Percentiles rank a stretch among this genome's conserved stretches.
These are phyloP conservation scores for Aurinia saxatilis DNA, from an alignment of 345 rosid species.

Conservation along the genomic window DNA sequence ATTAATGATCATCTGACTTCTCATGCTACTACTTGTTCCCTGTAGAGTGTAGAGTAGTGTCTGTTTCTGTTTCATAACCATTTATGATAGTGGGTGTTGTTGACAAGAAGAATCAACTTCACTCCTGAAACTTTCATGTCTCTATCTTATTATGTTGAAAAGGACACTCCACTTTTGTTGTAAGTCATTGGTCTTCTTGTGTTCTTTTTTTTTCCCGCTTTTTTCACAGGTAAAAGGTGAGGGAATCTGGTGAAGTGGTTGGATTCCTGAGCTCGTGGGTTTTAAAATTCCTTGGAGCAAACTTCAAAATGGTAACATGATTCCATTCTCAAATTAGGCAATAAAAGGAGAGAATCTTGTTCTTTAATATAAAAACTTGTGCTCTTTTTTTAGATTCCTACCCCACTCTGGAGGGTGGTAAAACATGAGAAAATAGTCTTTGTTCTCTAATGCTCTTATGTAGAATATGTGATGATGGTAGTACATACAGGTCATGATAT, in stretches of 20 bases:
- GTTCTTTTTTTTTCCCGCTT: neutral
- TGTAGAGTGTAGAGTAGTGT: too few species aligned
- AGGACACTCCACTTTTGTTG: constrained; percentile 1
- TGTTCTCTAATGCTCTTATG: neutral
- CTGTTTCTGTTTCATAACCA: neutral
- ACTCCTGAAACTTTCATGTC: neutral
- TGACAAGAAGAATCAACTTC: constrained; percentile 13
- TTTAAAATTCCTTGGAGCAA: constrained; percentile 13
- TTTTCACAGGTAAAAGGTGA: constrained; percentile 7
- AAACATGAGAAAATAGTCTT: constrained; percentile 9
- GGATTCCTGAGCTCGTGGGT: constrained; percentile 22
- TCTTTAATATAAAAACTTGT: constrained; percentile 11
- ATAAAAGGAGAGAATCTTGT: constrained; percentile 22
- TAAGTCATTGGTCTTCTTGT: neutral
- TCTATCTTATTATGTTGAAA: neutral
- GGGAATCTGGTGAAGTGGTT: constrained; percentile 12
- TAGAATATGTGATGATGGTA: neutral
- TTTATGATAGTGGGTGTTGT: neutral
- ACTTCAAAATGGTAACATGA: constrained; percentile 18
- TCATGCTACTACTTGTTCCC: neutral
- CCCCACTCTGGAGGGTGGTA: neutral
- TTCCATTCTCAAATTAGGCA: constrained; percentile 17
- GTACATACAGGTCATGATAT: neutral
- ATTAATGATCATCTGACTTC: neutral
- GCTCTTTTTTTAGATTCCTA: constrained; percentile 2